Evolutionary conservation across 1,139 yeast genomes (phyloP).

Genomic region (Hanseniaspora gamundiae): DNA sequence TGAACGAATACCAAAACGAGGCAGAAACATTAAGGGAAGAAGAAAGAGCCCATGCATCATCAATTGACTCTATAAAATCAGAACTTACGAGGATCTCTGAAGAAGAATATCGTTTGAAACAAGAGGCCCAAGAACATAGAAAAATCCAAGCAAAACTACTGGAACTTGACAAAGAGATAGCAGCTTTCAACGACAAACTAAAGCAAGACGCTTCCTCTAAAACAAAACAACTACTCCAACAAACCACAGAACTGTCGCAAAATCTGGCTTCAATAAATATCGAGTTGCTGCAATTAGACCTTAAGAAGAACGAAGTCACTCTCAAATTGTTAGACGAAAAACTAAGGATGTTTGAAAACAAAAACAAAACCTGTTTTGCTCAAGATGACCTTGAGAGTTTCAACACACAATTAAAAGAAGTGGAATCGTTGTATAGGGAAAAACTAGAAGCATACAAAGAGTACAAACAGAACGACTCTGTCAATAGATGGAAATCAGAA

Average conservation of each 20-base stretch:
- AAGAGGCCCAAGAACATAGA: conserved; percentile 17
- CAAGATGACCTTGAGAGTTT: conserved; percentile 28
- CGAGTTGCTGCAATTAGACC: background rate
- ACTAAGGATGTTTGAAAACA: conserved; percentile 11
- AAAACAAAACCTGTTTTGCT: conserved; percentile 26
- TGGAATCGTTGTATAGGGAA: conserved; percentile 27
- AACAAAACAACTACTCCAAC: background rate
- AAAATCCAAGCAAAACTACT: conserved; percentile 18
- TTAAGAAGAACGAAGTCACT: background rate
- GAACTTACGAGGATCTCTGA: conserved; percentile 16
- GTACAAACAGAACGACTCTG: conserved; percentile 35
- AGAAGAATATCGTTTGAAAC: conserved; percentile 14
- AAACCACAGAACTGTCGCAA: background rate
- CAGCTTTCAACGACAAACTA: conserved; percentile 1
- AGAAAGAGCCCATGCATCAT: background rate
- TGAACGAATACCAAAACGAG: conserved; percentile 18
- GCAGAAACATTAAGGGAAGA: conserved; percentile 15
- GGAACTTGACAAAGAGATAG: conserved; percentile 3
- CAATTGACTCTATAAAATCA: conserved; percentile 8
- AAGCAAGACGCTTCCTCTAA: conserved; percentile 6
- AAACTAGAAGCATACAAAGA: conserved; percentile 34
- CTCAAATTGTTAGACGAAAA: background rate
- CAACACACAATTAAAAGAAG: conserved; percentile 23
- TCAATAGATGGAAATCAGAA: conserved; percentile 31
- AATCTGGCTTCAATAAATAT: background rate